phyloP scores from a whole-genome alignment of 163 green algal genomes.

The Scenedesmus sp. region DNA sequence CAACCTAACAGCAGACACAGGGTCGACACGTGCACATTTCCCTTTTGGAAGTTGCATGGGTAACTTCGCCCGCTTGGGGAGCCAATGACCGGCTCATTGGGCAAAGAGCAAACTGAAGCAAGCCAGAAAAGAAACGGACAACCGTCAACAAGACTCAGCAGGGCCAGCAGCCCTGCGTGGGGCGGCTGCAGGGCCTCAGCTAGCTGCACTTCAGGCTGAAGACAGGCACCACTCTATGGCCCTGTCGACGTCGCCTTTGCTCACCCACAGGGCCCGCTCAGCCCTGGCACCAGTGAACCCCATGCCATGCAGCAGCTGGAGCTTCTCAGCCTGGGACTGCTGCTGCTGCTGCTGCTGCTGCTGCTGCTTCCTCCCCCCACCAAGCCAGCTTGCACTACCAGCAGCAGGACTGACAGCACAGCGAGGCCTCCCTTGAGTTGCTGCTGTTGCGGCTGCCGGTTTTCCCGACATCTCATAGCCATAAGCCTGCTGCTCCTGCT shows the following conservation, averaged over 20 bases:
- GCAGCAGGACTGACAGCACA: background rate
- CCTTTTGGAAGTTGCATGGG: too few species aligned
- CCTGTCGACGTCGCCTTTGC: constrained; percentile 58
- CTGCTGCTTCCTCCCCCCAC: background rate
- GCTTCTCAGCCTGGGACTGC: constrained; percentile 22
- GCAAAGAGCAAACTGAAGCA: too few species aligned
- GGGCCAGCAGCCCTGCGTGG: too few species aligned
- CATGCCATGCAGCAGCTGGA: constrained; percentile 25
- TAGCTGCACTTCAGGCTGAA: background rate
- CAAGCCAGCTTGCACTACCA: background rate
- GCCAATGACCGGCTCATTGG: too few species aligned
- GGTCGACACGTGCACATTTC: too few species aligned
- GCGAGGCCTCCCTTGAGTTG: background rate
- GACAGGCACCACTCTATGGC: constrained; percentile 59
- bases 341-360: constrained; percentile 19
- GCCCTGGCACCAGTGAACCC: constrained; percentile 23
- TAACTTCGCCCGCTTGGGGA: too few species aligned
- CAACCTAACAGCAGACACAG: too few species aligned
- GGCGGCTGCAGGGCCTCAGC: background rate
- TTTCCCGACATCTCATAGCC: background rate
- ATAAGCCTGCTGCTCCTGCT: background rate
- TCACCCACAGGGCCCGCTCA: constrained; percentile 57
- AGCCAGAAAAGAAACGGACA: too few species aligned
- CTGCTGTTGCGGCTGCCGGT: constrained; percentile 6
- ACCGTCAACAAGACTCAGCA: too few species aligned